phyloP scores from a whole-genome alignment of 352 stramenopile species.

The Phytophthora boehmeriae region DNA sequence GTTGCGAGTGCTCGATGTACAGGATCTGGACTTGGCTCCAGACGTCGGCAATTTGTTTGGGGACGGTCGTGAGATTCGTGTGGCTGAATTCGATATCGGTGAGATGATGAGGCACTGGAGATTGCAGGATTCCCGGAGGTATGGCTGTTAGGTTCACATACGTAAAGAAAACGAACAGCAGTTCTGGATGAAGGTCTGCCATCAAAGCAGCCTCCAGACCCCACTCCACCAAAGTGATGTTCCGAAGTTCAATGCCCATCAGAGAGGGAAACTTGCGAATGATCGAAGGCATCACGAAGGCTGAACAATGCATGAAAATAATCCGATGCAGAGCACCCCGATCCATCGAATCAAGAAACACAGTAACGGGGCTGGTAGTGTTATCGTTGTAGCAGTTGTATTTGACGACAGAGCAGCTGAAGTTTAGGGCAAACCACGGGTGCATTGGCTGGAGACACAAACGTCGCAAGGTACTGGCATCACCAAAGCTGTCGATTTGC shows the following conservation, averaged over 20 bases:
- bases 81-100: slow-evolving; percentile 49
- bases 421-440: slow-evolving; percentile 46
- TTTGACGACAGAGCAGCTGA: slow-evolving; percentile 43
- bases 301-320: slow-evolving; percentile 53
- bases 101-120: slow-evolving; percentile 34
- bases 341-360: slow-evolving; percentile 22
- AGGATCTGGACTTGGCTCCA: slow-evolving; percentile 29
- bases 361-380: slow-evolving; percentile 5
- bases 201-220: slow-evolving; percentile 35
- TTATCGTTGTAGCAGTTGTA: slow-evolving; percentile 40
- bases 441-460: slow-evolving; percentile 34
- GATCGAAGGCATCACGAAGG: slow-evolving; percentile 35
- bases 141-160: slow-evolving; percentile 47
- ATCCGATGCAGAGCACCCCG: slow-evolving; percentile 25
- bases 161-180: slow-evolving; percentile 44
- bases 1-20: slow-evolving; percentile 36
- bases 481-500: neutral
- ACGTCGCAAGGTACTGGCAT: neutral
- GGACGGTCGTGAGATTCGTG: slow-evolving; percentile 42
- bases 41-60: slow-evolving; percentile 26
- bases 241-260: slow-evolving; percentile 58
- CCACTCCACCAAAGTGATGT: slow-evolving; percentile 56
- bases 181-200: slow-evolving; percentile 19
- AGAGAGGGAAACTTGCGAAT: slow-evolving; percentile 45
- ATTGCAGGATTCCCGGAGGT: slow-evolving; percentile 37